Evolutionary conservation across 306 rosid species (phyloP).

Genomic region (Cucurbita maxima): DNA sequence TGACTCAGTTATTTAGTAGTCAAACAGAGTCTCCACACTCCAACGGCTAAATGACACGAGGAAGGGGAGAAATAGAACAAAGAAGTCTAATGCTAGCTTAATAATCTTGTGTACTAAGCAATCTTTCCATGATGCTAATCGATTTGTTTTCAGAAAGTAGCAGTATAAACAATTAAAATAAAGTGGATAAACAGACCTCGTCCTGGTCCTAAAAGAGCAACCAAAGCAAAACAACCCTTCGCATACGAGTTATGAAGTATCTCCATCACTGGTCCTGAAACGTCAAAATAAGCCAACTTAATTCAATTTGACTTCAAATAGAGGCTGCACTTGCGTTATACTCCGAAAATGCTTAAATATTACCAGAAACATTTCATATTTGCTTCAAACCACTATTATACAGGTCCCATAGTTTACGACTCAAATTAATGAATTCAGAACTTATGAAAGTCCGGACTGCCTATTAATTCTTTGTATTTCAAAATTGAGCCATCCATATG

Average conservation of each 20-base stretch:
- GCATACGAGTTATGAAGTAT: constrained; percentile 72
- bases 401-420: neutral
- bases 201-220: constrained; percentile 83
- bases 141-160: neutral
- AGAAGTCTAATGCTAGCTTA: neutral
- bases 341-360: neutral
- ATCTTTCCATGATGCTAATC: neutral
- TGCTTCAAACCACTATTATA: neutral
- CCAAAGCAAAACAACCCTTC: constrained; percentile 77
- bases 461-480: neutral
- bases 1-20: neutral
- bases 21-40: neutral
- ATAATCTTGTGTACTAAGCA: neutral
- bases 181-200: constrained; percentile 50
- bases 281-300: neutral
- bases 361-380: neutral
- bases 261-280: constrained; percentile 45
- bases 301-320: neutral
- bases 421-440: neutral
- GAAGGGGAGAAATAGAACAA: neutral
- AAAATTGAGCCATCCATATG: neutral
- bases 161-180: neutral
- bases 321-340: neutral
- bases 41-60: neutral
- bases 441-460: neutral